Evolutionary conservation across 352 stramenopile genomes (phyloP).

Genomic region (Phytopythium ostracodes): DNA sequence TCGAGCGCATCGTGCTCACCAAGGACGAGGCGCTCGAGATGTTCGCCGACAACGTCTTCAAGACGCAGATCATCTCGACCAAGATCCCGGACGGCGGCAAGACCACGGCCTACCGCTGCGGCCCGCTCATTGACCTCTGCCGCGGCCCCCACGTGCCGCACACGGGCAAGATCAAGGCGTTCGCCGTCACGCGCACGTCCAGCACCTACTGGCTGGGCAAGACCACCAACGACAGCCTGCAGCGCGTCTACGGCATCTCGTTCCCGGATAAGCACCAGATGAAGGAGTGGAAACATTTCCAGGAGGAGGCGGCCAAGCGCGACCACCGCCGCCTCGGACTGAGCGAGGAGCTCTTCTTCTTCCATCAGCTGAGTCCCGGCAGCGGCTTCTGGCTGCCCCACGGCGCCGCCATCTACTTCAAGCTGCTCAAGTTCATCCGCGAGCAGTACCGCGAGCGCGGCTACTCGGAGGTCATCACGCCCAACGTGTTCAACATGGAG

Average conservation of each 20-base stretch:
- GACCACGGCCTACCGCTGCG: conserved; percentile 97
- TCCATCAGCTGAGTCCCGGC: conserved; percentile 91
- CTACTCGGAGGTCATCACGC: conserved; percentile 95
- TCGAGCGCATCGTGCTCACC: conserved; percentile 97
- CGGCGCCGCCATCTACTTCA: conserved; percentile 96
- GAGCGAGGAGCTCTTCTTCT: conserved; percentile 96
- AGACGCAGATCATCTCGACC: conserved; percentile 94
- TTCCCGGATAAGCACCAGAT: conserved; percentile 98
- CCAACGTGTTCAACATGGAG: conserved; percentile 98
- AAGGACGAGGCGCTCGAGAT: conserved; percentile 98
- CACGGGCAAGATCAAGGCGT: conserved; percentile 95
- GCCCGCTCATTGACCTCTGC: conserved; percentile 97
- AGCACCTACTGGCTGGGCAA: conserved; percentile 97
- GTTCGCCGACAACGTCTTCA: conserved; percentile 99
- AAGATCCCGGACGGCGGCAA: conserved; percentile 96
- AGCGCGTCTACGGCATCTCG: conserved; percentile 97
- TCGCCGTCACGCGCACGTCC: conserved; percentile 92
- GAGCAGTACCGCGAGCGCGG: conserved; percentile 64
- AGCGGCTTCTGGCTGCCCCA: conserved; percentile 96
- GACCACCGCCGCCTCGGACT: conserved; percentile 94
- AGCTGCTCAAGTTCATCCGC: conserved; percentile 96
- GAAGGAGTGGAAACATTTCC: conserved; percentile 97
- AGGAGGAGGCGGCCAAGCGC: conserved; percentile 94
- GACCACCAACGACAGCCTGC: conserved; percentile 95
- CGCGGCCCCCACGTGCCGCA: conserved; percentile 95